Evolutionary conservation across 768 basidiomycete species (phyloP), one percentile per base, ranked within the genome.

Genomic region (Myochromella boudieri): DNA sequence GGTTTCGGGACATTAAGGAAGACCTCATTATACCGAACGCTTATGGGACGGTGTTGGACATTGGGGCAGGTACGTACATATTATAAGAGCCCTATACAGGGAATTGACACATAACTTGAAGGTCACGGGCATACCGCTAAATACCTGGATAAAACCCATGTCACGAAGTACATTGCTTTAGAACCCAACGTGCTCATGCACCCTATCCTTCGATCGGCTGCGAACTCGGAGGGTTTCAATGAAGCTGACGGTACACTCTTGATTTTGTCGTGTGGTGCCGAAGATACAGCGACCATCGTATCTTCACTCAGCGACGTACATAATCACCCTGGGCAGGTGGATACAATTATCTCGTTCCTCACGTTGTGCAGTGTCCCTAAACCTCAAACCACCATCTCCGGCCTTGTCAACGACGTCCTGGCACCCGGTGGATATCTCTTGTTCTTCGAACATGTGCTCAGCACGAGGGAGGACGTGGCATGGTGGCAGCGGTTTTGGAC

Each of bases 401-500:
- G 62, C 0, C 71, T 90, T 14, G 68, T 75, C 3, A 60, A 65
- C 3, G 72, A 80, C 8, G 67, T 81, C 1, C 72, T 91, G 26
- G 80, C 75, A 48, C 75, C 85, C 0, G 83, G 85, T 0, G 88
- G 88, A 0, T 69, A 75, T 41, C 45, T 90, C 0, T 66, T 90
- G 14, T 82, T 82, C 55, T 82, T 80, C 49, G 88, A 91, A 61
- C 88, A 91, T 51, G 84, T 90, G 8, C 63, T 72, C 42, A 84
- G 75, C 53, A 75, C 69, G 1, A 61, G 64, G 0, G 43, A 55
- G 5, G 79, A 84, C 49, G 76, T 87, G 1, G 76, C 77, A 6
- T 78, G 80, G 78, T 89, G 86, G 85, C 88, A 91, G 62, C 51
- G 69, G 0, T 72, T 86, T 40, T 89, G 86, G 87, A 74, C 84